Percentiles rank a stretch among this genome's conserved stretches.
Conservation (phyloP, 2,329 filamentous ascomycete genomes). For the Ceratocystis alfenasii region DNA sequence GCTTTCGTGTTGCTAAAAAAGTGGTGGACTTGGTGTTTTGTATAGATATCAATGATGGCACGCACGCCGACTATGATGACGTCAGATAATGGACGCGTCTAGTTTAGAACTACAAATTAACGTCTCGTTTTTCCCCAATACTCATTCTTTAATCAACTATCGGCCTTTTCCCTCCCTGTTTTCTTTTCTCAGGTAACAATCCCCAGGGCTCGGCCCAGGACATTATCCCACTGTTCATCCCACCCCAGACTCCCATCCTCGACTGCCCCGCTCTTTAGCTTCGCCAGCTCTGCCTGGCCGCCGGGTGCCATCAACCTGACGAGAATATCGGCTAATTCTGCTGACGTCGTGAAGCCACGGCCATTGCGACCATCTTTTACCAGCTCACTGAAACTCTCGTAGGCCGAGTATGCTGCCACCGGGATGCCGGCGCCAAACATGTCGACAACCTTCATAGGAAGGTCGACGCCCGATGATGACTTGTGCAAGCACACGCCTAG, state of each 20-base stretch:
- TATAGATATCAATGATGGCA: background rate
- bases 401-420: slow-evolving; percentile 73
- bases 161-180: background rate
- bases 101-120: slow-evolving; percentile 1
- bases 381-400: slow-evolving; percentile 83
- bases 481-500: slow-evolving; percentile 85
- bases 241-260: slow-evolving; percentile 66
- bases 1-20: background rate
- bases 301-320: slow-evolving; percentile 47
- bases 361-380: slow-evolving; percentile 80
- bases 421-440: slow-evolving; percentile 95
- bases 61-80: slow-evolving; percentile 5
- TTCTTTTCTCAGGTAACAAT: slow-evolving; percentile 26
- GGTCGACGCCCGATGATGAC: slow-evolving; percentile 84
- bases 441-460: slow-evolving; percentile 98
- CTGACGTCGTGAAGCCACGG: slow-evolving; percentile 63
- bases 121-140: background rate
- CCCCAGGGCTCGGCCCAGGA: slow-evolving; percentile 62
- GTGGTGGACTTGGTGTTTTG: background rate
- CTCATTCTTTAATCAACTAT: too few relatives aligned
- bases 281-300: slow-evolving; percentile 43
- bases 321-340: slow-evolving; percentile 53
- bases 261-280: slow-evolving; percentile 56
- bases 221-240: slow-evolving; percentile 85
- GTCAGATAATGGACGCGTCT: background rate